These are phyloP conservation scores for Rutstroemia sp. DNA, from an alignment of 2,329 filamentous ascomycete species.

Conservation along the genomic window DNA sequence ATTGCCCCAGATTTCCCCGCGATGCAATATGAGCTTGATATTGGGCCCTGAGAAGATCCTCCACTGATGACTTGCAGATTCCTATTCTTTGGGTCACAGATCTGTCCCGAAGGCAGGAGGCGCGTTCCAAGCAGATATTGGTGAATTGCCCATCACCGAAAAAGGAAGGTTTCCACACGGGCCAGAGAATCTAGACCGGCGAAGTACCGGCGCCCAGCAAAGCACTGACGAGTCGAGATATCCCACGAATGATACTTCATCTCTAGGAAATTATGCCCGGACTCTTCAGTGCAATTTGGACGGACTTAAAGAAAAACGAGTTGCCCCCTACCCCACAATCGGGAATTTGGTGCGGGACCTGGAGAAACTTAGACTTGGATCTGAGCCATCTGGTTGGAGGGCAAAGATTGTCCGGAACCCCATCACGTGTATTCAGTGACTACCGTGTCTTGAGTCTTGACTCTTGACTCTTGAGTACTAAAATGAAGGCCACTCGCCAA, in stretches of 20 bases:
- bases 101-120: background rate
- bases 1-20: background rate
- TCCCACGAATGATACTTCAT: too few species aligned
- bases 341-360: background rate
- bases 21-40: background rate
- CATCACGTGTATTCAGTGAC: background rate
- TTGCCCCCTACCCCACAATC: background rate
- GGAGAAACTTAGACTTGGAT: background rate
- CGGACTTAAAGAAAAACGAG: too few species aligned
- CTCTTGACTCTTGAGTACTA: background rate
- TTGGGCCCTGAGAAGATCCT: background rate
- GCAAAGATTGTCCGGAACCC: background rate
- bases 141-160: too few species aligned
- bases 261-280: too few species aligned
- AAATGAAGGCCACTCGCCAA: background rate
- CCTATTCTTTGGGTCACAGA: background rate
- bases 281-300: too few species aligned
- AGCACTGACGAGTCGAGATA: too few species aligned
- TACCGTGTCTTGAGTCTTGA: background rate
- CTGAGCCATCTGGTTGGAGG: conserved; percentile 2
- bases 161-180: too few species aligned
- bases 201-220: too few species aligned
- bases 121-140: too few species aligned
- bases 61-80: background rate
- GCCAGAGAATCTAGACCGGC: too few species aligned